A percentile compares a stretch with the other conserved stretches of the same genome.
Evolutionary conservation across 2,329 filamentous ascomycete species (phyloP).

Genomic region (Trichoderma arundinaceum): DNA sequence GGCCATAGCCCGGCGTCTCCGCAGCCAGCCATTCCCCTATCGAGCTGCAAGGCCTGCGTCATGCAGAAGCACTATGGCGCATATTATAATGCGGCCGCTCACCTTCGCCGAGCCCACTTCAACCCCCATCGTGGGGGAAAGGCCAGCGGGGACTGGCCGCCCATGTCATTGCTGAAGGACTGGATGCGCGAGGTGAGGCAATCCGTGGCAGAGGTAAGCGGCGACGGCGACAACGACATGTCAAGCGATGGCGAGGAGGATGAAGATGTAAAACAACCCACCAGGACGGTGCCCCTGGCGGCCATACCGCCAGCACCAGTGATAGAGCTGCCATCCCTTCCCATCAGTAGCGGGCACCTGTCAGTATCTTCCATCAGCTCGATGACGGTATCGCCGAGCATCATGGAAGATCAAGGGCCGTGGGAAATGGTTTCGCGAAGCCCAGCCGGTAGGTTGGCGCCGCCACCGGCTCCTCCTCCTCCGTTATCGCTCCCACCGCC

Average conservation of each 20-base stretch:
- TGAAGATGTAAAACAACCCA: constrained; percentile 43
- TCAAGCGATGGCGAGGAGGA: constrained; percentile 60
- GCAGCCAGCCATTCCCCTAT: constrained; percentile 58
- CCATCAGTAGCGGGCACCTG: constrained; percentile 12
- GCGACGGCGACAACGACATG: constrained; percentile 39
- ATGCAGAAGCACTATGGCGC: constrained; percentile 63
- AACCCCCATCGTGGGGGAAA: constrained; percentile 61
- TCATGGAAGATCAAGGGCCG: constrained; percentile 10
- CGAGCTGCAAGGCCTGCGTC: constrained; percentile 62
- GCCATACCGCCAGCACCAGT: constrained; percentile 5
- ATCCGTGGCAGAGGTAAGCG: constrained; percentile 53
- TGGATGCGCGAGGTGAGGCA: constrained; percentile 67
- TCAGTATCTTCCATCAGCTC: constrained; percentile 24
- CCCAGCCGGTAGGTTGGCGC: constrained; percentile 10
- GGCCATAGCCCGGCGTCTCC: constrained; percentile 44
- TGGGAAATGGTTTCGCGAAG: constrained; percentile 26
- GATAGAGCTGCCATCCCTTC: constrained; percentile 19
- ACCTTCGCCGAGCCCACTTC: constrained; percentile 63
- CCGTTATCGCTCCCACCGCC: constrained; percentile 23
- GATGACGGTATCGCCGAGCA: constrained; percentile 27
- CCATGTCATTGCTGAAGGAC: constrained; percentile 62
- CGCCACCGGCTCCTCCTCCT: constrained; percentile 17
- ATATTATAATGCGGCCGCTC: constrained; percentile 65
- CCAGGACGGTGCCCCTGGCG: constrained; percentile 17
- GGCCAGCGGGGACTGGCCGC: constrained; percentile 63